Conservation (phyloP, 306 rosid genomes). For the Pterocarpus macrocarpus region DNA sequence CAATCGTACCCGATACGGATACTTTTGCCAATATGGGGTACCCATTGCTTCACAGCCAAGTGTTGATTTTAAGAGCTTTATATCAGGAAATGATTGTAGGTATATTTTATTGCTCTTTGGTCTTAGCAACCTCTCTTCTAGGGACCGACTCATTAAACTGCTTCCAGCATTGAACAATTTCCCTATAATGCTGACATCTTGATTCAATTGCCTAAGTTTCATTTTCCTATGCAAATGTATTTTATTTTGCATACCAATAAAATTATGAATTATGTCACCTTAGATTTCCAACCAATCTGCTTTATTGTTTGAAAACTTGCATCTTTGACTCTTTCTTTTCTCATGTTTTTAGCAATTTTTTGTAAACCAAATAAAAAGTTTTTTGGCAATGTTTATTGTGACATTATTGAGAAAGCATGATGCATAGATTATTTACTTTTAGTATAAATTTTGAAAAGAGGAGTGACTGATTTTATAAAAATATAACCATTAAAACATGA, state of each 20-base stretch:
- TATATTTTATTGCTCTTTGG: background rate
- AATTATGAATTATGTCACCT: background rate
- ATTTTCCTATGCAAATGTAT: background rate
- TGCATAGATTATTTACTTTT: background rate
- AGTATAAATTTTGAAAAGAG: background rate
- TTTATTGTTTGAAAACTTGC: background rate
- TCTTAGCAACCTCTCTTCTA: constrained; percentile 5
- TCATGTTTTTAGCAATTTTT: background rate
- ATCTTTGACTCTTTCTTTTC: background rate
- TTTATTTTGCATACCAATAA: background rate
- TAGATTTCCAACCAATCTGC: constrained; percentile 4
- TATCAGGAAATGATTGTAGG: background rate
- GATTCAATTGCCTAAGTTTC: background rate
- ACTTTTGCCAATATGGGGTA: too few relatives aligned
- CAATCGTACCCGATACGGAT: too few relatives aligned
- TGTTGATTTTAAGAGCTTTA: too few relatives aligned
- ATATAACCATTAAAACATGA: too few relatives aligned
- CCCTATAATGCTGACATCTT: background rate
- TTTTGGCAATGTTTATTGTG: background rate
- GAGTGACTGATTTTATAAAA: background rate
- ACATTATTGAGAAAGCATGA: background rate
- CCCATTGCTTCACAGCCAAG: too few relatives aligned
- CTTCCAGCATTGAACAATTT: background rate
- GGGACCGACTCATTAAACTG: constrained; percentile 4
- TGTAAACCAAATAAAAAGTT: too few relatives aligned